Evolutionary conservation across 2,329 filamentous ascomycete genomes (phyloP).

Genomic region (Aspergillus pseudoterreus): DNA sequence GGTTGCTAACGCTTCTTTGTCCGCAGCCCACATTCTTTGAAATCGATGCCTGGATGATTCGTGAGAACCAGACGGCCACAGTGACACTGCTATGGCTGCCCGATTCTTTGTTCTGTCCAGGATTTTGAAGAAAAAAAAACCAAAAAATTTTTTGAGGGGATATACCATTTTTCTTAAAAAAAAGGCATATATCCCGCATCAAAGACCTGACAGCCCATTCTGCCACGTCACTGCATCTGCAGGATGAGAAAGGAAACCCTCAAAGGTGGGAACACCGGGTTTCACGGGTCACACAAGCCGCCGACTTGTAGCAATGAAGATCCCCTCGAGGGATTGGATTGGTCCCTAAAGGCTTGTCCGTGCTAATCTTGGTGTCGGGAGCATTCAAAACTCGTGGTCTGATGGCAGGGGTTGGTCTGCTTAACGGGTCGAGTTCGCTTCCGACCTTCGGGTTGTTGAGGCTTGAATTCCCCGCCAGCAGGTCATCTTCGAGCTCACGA

Average conservation of each 20-base stretch:
- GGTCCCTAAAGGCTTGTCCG: constrained; percentile 35
- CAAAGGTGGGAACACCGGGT: constrained; percentile 23
- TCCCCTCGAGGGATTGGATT: constrained; percentile 32
- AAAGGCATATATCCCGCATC: constrained; percentile 1
- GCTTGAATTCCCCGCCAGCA: constrained; percentile 36
- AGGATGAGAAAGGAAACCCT: constrained; percentile 7
- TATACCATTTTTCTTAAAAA: constrained; percentile 3
- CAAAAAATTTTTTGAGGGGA: background rate
- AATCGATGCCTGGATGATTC: constrained; percentile 24
- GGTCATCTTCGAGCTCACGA: background rate
- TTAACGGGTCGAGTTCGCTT: constrained; percentile 37
- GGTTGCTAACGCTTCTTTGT: constrained; percentile 1
- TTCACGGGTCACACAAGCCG: constrained; percentile 30
- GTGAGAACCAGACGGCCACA: background rate
- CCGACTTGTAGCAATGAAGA: constrained; percentile 45
- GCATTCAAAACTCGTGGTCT: constrained; percentile 8
- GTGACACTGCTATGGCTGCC: background rate
- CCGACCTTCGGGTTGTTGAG: constrained; percentile 20
- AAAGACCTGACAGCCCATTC: constrained; percentile 5
- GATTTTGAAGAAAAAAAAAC: background rate
- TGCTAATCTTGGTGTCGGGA: constrained; percentile 24
- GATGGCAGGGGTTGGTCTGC: constrained; percentile 8
- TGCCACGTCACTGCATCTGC: constrained; percentile 10
- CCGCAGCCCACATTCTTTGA: constrained; percentile 13
- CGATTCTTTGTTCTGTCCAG: background rate